phyloP scores from a whole-genome alignment of 2,329 filamentous ascomycete genomes.

The Nothophaeocryptopus gaeumannii region DNA sequence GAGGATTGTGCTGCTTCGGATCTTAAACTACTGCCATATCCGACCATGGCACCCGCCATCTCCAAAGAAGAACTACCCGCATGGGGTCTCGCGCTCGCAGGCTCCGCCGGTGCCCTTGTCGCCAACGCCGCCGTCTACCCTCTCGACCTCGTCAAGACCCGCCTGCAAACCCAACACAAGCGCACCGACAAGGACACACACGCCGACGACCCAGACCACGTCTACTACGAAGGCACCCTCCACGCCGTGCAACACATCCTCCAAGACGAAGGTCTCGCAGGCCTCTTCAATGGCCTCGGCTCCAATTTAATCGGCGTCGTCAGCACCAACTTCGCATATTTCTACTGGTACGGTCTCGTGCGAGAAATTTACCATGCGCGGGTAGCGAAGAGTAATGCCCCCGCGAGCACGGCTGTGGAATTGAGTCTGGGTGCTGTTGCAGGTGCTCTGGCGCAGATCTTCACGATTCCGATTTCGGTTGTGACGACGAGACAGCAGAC shows the following conservation, averaged over 20 bases:
- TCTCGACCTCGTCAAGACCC: constrained; percentile 94
- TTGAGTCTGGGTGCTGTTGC: constrained; percentile 80
- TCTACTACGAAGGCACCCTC: constrained; percentile 81
- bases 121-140: constrained; percentile 96
- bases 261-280: constrained; percentile 72
- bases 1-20: too few relatives aligned
- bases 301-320: constrained; percentile 87
- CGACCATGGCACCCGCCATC: constrained; percentile 26
- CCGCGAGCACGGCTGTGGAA: constrained; percentile 77
- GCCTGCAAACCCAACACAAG: constrained; percentile 91
- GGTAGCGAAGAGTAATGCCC: constrained; percentile 37
- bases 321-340: constrained; percentile 98
- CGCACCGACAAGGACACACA: constrained; percentile 41
- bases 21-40: too few relatives aligned
- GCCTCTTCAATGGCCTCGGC: constrained; percentile 84
- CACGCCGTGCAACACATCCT: constrained; percentile 86
- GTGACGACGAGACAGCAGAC: constrained; percentile 96
- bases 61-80: constrained; percentile 66
- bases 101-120: constrained; percentile 86
- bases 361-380: constrained; percentile 71
- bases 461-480: constrained; percentile 94
- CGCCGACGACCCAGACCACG: constrained; percentile 48
- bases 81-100: constrained; percentile 90
- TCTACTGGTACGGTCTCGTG: constrained; percentile 96
- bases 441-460: constrained; percentile 87